Evolutionary conservation across 148 eudicot genomes (phyloP).

Genomic region (Arbutus unedo): DNA sequence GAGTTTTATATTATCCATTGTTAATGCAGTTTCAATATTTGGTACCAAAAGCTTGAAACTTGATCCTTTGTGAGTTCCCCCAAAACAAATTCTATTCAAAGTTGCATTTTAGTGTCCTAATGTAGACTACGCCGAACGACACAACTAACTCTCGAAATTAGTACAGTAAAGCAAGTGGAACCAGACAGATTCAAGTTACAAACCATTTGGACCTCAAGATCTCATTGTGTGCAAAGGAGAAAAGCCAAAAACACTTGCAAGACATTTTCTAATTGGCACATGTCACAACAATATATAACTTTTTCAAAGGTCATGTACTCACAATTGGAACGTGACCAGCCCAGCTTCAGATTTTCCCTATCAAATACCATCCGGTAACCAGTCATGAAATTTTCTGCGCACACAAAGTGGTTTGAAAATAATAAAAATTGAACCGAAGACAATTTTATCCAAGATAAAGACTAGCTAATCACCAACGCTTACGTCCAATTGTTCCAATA

Average conservation of each 20-base stretch:
- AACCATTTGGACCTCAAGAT: background rate
- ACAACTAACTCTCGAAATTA: background rate
- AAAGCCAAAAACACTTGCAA: conserved; percentile 1
- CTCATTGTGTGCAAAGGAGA: background rate
- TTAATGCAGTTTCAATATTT: conserved; percentile 1
- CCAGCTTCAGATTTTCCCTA: conserved; percentile 77
- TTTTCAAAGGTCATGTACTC: conserved; percentile 33
- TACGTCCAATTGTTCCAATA: conserved; percentile 80
- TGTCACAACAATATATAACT: background rate
- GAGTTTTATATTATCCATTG: background rate
- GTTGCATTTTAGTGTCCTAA: background rate
- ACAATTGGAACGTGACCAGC: conserved; percentile 92
- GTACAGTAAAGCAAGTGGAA: background rate
- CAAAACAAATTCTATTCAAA: background rate
- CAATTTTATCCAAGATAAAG: background rate
- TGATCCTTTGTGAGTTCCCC: background rate
- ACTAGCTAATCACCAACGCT: conserved; percentile 23
- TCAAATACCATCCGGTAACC: conserved; percentile 93
- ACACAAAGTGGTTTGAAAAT: conserved; percentile 21
- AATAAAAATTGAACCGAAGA: background rate
- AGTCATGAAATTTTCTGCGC: conserved; percentile 87
- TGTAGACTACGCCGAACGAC: background rate
- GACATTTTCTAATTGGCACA: background rate
- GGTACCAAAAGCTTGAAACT: background rate
- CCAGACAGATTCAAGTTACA: background rate